phyloP scores from a whole-genome alignment of 306 rosid species.

The Cucurbita pepo region DNA sequence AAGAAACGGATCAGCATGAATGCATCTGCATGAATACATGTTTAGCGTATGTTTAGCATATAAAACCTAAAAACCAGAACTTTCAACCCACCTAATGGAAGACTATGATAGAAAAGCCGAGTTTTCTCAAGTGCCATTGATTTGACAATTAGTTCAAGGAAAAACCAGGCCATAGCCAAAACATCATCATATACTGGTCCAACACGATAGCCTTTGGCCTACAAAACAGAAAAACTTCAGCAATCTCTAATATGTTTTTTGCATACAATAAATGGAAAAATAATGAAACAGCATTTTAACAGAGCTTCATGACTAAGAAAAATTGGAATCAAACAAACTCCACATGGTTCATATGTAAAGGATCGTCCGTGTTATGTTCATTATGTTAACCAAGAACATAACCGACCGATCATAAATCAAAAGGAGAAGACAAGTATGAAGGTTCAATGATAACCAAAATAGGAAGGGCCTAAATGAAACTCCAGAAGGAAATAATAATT shows the following conservation, averaged over 20 bases:
- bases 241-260: background rate
- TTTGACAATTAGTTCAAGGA: conserved; percentile 92
- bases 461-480: background rate
- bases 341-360: background rate
- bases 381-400: background rate
- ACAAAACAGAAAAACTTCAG: conserved; percentile 11
- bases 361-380: background rate
- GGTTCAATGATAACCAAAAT: background rate
- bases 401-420: background rate
- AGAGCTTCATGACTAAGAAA: background rate
- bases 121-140: conserved; percentile 95
- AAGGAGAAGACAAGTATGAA: background rate
- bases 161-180: conserved; percentile 98
- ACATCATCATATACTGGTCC: conserved; percentile 99
- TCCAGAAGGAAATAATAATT: background rate
- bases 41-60: background rate
- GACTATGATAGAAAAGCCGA: conserved; percentile 80
- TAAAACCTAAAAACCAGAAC: background rate
- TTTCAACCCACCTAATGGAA: conserved; percentile 56
- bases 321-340: background rate
- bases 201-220: conserved; percentile 99
- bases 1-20: background rate
- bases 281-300: background rate
- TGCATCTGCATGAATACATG: background rate
- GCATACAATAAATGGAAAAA: background rate